Conservation (phyloP, 352 stramenopile genomes). For the Phytophthora pistaciae region DNA sequence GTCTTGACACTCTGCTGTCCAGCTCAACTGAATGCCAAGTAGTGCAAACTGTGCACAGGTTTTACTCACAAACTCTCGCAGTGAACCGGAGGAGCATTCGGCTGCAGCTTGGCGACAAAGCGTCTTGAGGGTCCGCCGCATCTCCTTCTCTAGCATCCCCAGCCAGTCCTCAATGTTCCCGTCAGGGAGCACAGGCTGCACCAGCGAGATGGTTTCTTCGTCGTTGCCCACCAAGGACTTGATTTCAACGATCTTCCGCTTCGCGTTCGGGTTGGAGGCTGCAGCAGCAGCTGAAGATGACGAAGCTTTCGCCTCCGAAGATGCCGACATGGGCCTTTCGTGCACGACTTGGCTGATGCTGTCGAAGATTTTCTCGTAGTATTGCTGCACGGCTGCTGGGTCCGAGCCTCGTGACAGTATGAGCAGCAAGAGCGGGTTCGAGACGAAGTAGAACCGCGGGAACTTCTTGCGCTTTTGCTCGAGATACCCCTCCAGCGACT, state of each 20-base stretch:
- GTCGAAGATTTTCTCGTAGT: conserved; percentile 92
- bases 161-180: conserved; percentile 91
- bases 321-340: conserved; percentile 37
- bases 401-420: conserved; percentile 91
- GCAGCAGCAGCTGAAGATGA: conserved; percentile 10
- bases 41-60: conserved; percentile 79
- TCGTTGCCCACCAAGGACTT: conserved; percentile 77
- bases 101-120: conserved; percentile 69
- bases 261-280: conserved; percentile 35
- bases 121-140: conserved; percentile 72
- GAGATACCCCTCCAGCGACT: conserved; percentile 91
- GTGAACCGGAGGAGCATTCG: conserved; percentile 54
- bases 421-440: conserved; percentile 90
- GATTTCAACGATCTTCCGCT: conserved; percentile 77
- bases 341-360: conserved; percentile 82
- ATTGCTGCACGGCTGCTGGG: conserved; percentile 78
- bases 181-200: conserved; percentile 59
- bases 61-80: conserved; percentile 80
- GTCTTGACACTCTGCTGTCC: conserved; percentile 79
- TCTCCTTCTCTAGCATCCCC: conserved; percentile 70
- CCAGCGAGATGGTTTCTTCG: conserved; percentile 80
- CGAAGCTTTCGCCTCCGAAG: conserved; percentile 12
- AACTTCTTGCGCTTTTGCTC: conserved; percentile 94
- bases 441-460: conserved; percentile 94
- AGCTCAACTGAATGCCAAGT: conserved; percentile 81